phyloP scores from a whole-genome alignment of 2,329 filamentous ascomycete genomes.

The Aphanocladium album region DNA sequence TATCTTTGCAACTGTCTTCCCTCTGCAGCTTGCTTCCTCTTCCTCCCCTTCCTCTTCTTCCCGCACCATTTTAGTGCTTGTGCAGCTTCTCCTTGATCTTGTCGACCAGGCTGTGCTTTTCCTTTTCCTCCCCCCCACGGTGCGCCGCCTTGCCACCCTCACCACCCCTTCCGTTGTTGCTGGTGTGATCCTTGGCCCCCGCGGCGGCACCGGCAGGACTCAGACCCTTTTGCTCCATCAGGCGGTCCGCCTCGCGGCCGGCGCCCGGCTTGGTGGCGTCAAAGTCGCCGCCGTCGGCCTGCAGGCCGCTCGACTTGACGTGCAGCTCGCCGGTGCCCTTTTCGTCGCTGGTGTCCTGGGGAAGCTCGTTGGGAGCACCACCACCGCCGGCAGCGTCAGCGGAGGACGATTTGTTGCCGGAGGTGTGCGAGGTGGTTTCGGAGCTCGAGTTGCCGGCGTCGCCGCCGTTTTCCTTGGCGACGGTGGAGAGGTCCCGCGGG shows the following conservation, averaged over 20 bases:
- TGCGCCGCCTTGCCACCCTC: neutral
- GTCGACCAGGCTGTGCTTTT: constrained; percentile 11
- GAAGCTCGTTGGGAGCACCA: constrained; percentile 20
- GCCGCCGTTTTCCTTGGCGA: constrained; percentile 30
- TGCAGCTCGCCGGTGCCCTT: constrained; percentile 52
- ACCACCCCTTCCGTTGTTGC: neutral
- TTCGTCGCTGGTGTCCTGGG: constrained; percentile 21
- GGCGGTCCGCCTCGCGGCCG: constrained; percentile 59
- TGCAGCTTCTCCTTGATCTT: constrained; percentile 15
- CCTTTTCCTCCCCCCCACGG: neutral
- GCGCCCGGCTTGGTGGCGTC: constrained; percentile 61
- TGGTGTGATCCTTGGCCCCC: neutral
- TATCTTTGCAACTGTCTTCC: too few relatives aligned
- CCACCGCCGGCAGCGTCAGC: constrained; percentile 17
- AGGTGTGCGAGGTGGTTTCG: neutral
- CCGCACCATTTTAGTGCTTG: constrained; percentile 15
- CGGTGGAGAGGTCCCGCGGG: constrained; percentile 35
- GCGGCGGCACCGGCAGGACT: neutral
- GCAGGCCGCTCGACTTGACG: constrained; percentile 53
- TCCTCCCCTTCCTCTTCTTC: too few relatives aligned
- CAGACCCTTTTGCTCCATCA: constrained; percentile 30
- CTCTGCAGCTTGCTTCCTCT: too few relatives aligned
- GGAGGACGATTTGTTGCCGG: constrained; percentile 17
- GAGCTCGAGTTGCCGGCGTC: constrained; percentile 23
- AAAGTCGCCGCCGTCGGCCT: constrained; percentile 63